Evolutionary conservation across 2,329 filamentous ascomycete genomes (phyloP).

Genomic region (Fulvia fulva): DNA sequence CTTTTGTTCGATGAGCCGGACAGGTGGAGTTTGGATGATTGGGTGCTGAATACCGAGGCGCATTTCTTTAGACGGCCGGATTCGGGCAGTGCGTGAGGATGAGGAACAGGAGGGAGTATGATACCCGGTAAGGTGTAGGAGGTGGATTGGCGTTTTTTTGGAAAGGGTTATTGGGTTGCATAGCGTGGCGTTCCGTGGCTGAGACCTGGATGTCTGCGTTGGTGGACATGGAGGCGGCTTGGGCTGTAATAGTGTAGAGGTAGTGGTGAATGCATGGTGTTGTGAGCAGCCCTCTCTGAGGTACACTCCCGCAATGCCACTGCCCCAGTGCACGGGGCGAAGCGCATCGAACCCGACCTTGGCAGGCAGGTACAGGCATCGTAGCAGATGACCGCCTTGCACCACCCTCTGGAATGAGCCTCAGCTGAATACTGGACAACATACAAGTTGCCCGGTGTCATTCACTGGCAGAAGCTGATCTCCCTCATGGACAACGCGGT

Average conservation of each 20-base stretch:
- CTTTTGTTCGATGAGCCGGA: constrained; percentile 69
- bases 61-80: constrained; percentile 42
- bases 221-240: background rate
- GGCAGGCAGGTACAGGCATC: too few species aligned
- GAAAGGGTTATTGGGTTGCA: background rate
- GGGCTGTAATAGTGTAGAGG: background rate
- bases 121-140: background rate
- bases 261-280: background rate
- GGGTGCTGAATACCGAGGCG: constrained; percentile 58
- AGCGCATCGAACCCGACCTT: too few species aligned
- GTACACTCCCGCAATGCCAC: too few species aligned
- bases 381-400: too few species aligned
- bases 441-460: too few species aligned
- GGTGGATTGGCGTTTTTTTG: background rate
- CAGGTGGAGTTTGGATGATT: constrained; percentile 64
- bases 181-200: background rate
- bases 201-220: background rate
- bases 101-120: background rate
- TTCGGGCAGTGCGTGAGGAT: background rate
- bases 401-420: too few species aligned
- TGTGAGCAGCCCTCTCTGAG: background rate
- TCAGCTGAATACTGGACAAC: too few species aligned
- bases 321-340: too few species aligned
- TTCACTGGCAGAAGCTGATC: too few species aligned
- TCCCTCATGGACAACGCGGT: too few species aligned